Conservation (phyloP, 805 yeast species). For the Wickerhamomyces xylosicus region DNA sequence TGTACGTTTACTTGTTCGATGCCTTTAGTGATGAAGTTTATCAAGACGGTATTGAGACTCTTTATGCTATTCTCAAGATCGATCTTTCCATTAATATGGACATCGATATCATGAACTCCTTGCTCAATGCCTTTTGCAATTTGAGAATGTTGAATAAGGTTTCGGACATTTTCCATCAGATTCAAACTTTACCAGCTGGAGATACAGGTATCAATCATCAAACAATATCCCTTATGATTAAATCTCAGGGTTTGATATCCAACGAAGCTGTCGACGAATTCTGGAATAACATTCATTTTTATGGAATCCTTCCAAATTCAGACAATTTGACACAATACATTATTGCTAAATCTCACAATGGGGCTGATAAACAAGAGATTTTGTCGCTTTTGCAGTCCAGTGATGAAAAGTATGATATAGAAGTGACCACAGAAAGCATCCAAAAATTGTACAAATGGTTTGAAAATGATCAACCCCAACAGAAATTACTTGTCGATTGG, state of each 20-base stretch:
- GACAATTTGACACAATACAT: conserved; percentile 48
- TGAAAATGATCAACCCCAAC: too few relatives aligned
- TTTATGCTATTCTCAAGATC: conserved; percentile 55
- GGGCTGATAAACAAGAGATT: too few relatives aligned
- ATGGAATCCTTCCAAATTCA: conserved; percentile 40
- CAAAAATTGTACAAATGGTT: too few relatives aligned
- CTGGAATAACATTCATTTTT: conserved; percentile 44
- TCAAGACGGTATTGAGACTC: conserved; percentile 53
- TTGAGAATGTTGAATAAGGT: conserved; percentile 46
- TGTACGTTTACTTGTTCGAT: conserved; percentile 50
- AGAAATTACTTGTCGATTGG: too few relatives aligned
- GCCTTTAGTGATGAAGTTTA: conserved; percentile 50
- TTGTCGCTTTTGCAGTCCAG: too few relatives aligned
- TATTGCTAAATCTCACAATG: too few relatives aligned
- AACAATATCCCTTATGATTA: conserved; percentile 57
- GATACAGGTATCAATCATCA: conserved; percentile 47
- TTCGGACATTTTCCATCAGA: conserved; percentile 48
- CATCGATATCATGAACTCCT: conserved; percentile 45
- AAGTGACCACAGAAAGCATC: too few relatives aligned
- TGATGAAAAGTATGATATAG: too few relatives aligned
- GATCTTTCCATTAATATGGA: conserved; percentile 49
- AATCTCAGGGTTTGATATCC: conserved; percentile 43
- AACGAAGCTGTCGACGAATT: conserved; percentile 46
- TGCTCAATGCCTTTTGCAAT: conserved; percentile 54
- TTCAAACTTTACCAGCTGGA: conserved; percentile 42